Base-by-base conservation (phyloP, 495 filamentous ascomycete species). In the Penicillium lividum region DNA sequence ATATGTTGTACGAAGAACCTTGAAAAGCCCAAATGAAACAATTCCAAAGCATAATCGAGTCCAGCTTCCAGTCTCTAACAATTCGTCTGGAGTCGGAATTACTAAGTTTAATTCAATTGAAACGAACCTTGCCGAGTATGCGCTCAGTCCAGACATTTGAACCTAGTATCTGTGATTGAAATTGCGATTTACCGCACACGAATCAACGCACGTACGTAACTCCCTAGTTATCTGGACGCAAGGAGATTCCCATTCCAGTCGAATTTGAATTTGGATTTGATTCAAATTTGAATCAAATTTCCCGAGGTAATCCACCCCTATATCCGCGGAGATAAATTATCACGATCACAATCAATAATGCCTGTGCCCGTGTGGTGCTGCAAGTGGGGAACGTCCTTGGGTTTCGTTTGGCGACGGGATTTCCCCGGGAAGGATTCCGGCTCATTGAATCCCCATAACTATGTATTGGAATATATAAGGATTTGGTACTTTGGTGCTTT, bases 261-360 rank as follows among this genome's bases (percentile, higher is more conserved):
- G 22, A 22, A 22, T 22, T 22, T 22, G 22, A 22, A 22, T 22
- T 22, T 22, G 22, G 22, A 22, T 22, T 22, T 22, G 1, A 2
- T 1, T 22, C 22, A 22, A 22, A 22, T 22, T 22, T 22, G 2
- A 22, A 22, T 22, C 22, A 22, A 22, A 22, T 22, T 22, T 22
- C 22, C 22, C 22, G 22, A 22, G 22, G 22, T 22, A 22, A 22
- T 22, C 22, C 22, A 22, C n/a, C 38, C 38, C 13, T 40, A 40
- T n/a, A 40, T 16, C 38, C 38, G 38, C 13, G 38, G 38, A 40
- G 38, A n/a, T 40, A 4, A 40, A 40, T 40, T 31, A 33, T 49
- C 46, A 49, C 5, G 46, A 49, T 49, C 46, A 31, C 46, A 7
- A 33, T 49, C 46, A 49, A 49, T 49, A 49, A 49, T 31, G 46